Conservation (phyloP, 2,329 filamentous ascomycete species). For the Metarhizium anisopliae region DNA sequence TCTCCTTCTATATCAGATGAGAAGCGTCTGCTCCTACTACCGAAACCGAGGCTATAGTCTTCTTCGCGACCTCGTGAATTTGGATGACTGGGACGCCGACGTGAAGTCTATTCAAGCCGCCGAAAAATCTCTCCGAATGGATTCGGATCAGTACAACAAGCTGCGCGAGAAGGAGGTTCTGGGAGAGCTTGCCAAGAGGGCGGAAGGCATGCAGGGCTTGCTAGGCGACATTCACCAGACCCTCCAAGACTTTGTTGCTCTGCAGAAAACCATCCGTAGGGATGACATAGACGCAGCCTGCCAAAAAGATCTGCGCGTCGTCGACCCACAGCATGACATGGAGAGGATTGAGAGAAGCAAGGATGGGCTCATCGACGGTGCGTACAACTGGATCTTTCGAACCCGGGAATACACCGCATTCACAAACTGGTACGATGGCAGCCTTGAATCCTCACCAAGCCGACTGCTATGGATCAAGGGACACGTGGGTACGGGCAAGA, state of each 20-base stretch:
- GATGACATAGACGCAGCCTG: neutral
- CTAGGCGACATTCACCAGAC: neutral
- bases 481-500: neutral
- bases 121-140: slow-evolving; percentile 16
- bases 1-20: slow-evolving; percentile 32
- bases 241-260: neutral
- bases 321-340: neutral
- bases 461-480: neutral
- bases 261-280: neutral
- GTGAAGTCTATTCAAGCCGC: neutral
- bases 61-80: slow-evolving; percentile 18
- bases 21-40: slow-evolving; percentile 28
- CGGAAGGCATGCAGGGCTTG: neutral
- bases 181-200: neutral
- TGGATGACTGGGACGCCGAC: slow-evolving; percentile 25
- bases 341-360: too few species aligned
- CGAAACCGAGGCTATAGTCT: slow-evolving; percentile 18
- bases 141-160: neutral
- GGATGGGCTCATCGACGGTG: too few species aligned
- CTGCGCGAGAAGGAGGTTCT: neutral
- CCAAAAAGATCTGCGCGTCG: neutral
- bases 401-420: neutral
- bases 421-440: slow-evolving; percentile 16
- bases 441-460: neutral
- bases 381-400: too few species aligned